Evolutionary conservation across 2,329 filamentous ascomycete species (phyloP), one percentile per base, ranked within the genome.

Genomic region (Scedosporium aurantiacum): DNA sequence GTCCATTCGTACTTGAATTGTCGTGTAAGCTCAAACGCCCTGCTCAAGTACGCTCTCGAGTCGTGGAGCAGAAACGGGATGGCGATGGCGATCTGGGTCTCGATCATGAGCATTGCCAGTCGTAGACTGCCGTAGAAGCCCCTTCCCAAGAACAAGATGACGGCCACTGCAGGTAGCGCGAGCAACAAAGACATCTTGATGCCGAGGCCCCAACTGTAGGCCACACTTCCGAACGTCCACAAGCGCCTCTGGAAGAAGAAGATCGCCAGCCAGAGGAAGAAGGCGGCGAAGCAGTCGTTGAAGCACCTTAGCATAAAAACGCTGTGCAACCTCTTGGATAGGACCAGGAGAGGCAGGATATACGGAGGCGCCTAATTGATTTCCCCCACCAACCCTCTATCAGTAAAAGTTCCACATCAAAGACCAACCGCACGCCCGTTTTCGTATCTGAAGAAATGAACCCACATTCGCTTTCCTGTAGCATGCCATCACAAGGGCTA

Each of bases 1-100:
- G 94, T 99, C 94, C 94, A 99, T 75, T 93, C 91, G 79, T 93
- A 97, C 68, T 96, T 81, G 75, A 99, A 99, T 67, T 90, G 85
- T 61, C 94, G 82, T 56, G 89, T 91, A 63, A 99, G 81, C 75
- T 99, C 91, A 70, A 99, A 99, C 0, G 94, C 91, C 65, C 89
- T 82, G 56, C 83, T 82, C 18, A 95, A 70, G 71, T 99, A 99
- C 28, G 87, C 89, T 63, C 75, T 73, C 21, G 85, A 74, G 66
- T 91, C 88, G 47, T 76, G 76, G 8, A 79, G 72, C 23, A 89
- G 71, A 74, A 97, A 97, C 0, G 91, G 91, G 52, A 78, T 68
- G 56, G 76, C 82, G 40, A 85, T 76, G 64, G 81, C 72, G 68
- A 94, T 79, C 74, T 97, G 92, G n/a, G 93, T 73, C 69, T 94